Conservation (phyloP, 352 stramenopile genomes). For the Phytophthora idaei region DNA sequence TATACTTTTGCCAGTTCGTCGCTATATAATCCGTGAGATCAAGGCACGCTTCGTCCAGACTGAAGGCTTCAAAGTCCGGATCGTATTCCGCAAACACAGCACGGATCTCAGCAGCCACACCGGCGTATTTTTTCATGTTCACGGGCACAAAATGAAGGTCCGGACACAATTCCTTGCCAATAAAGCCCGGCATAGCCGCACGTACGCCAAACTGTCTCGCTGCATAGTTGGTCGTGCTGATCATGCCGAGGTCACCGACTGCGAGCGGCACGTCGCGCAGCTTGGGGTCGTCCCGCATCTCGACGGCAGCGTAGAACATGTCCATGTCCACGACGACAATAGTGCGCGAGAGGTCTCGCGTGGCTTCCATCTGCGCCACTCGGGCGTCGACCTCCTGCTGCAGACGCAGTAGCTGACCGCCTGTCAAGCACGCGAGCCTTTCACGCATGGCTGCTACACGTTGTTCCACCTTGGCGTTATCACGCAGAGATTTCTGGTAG, state of each 20-base stretch:
- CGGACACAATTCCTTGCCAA: constrained; percentile 94
- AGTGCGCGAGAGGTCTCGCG: constrained; percentile 63
- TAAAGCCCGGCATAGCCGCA: constrained; percentile 96
- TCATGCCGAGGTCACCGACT: constrained; percentile 94
- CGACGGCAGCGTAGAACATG: constrained; percentile 97
- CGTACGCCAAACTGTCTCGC: constrained; percentile 95
- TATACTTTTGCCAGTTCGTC: constrained; percentile 59
- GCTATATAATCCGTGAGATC: constrained; percentile 93
- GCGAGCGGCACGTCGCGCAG: constrained; percentile 90
- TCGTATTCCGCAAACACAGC: constrained; percentile 94
- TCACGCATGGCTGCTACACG: constrained; percentile 77
- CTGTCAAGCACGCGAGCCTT: constrained; percentile 66
- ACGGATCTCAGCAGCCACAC: constrained; percentile 75
- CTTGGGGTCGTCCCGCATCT: constrained; percentile 92
- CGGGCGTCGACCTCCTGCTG: constrained; percentile 48
- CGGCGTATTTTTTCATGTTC: constrained; percentile 93
- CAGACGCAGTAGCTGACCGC: constrained; percentile 34
- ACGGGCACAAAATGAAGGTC: constrained; percentile 92
- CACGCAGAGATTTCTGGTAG: constrained; percentile 91
- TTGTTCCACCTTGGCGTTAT: constrained; percentile 89
- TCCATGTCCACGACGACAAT: constrained; percentile 97
- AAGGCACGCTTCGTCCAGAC: constrained; percentile 95
- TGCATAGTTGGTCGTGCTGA: constrained; percentile 96
- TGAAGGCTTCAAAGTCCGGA: constrained; percentile 89
- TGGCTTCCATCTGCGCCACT: constrained; percentile 60